phyloP scores from a whole-genome alignment of 495 filamentous ascomycete species.

The Jackrogersella minutella region DNA sequence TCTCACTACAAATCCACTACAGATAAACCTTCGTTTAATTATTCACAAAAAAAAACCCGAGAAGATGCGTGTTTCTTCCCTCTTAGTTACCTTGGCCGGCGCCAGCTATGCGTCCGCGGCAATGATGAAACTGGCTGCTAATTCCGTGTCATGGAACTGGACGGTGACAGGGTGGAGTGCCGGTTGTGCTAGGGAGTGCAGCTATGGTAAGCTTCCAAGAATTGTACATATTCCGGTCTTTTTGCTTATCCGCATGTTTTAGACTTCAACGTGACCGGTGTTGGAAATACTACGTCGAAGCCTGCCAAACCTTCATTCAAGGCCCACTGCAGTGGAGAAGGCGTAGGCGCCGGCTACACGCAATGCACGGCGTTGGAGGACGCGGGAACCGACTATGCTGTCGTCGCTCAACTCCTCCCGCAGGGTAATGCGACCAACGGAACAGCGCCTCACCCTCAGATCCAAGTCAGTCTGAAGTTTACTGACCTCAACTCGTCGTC shows the following conservation, averaged over 20 bases:
- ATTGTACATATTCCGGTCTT: not conserved
- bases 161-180: slow-evolving; percentile 43
- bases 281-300: slow-evolving; percentile 23
- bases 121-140: slow-evolving; percentile 33
- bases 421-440: slow-evolving; percentile 25
- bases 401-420: slow-evolving; percentile 42
- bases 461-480: slow-evolving; percentile 42
- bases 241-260: slow-evolving; percentile 8
- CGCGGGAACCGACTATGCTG: slow-evolving; percentile 23
- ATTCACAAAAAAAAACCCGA: not conserved
- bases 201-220: slow-evolving; percentile 32
- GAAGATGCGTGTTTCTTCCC: slow-evolving; percentile 40
- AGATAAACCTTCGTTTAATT: not conserved
- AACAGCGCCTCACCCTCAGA: slow-evolving; percentile 29
- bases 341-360: slow-evolving; percentile 37
- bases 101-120: slow-evolving; percentile 34
- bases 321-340: slow-evolving; percentile 40
- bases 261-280: slow-evolving; percentile 44
- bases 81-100: slow-evolving; percentile 31
- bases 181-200: slow-evolving; percentile 31
- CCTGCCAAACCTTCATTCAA: slow-evolving; percentile 41
- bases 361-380: slow-evolving; percentile 27
- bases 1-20: slow-evolving; percentile 8
- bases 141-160: slow-evolving; percentile 31
- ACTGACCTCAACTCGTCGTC: slow-evolving; percentile 36